Conservation (phyloP, 768 basidiomycete species). For the Tricholoma sp. region DNA sequence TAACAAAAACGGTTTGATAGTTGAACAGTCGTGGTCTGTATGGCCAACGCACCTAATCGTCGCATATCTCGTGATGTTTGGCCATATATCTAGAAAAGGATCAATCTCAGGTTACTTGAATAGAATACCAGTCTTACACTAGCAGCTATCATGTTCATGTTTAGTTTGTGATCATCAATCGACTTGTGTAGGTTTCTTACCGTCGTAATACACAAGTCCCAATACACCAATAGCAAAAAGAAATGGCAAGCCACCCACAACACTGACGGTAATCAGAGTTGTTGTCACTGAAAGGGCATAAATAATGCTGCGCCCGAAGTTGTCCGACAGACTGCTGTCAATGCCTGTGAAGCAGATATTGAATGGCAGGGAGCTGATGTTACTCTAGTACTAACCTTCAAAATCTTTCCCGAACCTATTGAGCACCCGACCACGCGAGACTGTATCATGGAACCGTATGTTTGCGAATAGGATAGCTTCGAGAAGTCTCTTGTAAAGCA, state of each 20-base stretch:
- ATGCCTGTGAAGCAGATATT: constrained; percentile 43
- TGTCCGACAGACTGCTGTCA: constrained; percentile 78
- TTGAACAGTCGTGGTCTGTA: neutral
- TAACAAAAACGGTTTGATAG: constrained; percentile 4
- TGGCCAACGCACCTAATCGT: constrained; percentile 49
- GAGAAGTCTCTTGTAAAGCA: constrained; percentile 71
- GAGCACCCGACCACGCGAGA: constrained; percentile 76
- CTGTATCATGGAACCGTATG: constrained; percentile 90
- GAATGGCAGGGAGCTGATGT: neutral
- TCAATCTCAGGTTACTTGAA: neutral
- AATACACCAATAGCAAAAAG: constrained; percentile 53
- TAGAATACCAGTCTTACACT: constrained; percentile 23
- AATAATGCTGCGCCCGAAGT: constrained; percentile 76
- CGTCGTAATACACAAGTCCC: constrained; percentile 64
- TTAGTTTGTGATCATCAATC: neutral
- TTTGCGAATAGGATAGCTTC: constrained; percentile 83
- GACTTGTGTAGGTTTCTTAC: constrained; percentile 30
- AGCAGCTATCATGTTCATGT: constrained; percentile 20
- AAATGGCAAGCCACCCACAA: constrained; percentile 78
- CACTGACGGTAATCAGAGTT: constrained; percentile 68
- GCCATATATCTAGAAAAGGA: constrained; percentile 36
- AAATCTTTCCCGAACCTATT: constrained; percentile 91
- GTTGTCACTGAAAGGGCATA: constrained; percentile 67
- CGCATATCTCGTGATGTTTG: constrained; percentile 88
- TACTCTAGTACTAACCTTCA: constrained; percentile 42